Evolutionary conservation across 2,329 filamentous ascomycete genomes (phyloP), one percentile per base, ranked within the genome.

Genomic region (Penicillium griseofulvum): DNA sequence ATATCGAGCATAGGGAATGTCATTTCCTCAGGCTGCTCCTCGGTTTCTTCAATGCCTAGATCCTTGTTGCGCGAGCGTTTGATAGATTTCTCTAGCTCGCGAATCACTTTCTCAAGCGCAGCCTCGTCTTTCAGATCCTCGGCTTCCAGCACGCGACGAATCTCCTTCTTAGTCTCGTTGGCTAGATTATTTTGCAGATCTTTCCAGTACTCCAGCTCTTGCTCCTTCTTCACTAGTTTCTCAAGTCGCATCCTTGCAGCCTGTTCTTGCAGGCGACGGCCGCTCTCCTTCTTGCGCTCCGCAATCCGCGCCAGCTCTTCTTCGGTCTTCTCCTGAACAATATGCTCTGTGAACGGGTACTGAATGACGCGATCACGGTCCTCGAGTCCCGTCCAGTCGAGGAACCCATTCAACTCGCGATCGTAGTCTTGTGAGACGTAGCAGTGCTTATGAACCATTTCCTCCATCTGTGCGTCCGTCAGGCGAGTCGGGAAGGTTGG

Each of bases 181-280:
- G 81, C 82, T 10, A 97, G 79, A 60, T 85, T 85, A 33, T 79
- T 73, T 68, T 95, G 91, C 4, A 99, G 77, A 56, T 91, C 85
- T 69, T 91, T 91, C 79, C 92, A 97, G 74, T 96, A 97, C 64
- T 96, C 92, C 1, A 97, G 78, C 70, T 97, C 92, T 69, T 96
- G 87, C 75, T 99, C 94, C 74, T 99, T 99, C 68, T 90, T 89
- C 71, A 97, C 90, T 44, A 99, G 80, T 67, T 96, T 96, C 62
- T 99, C 94, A 0, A 99, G 78, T 8, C 94, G 87, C 91, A 97
- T 96, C 74, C 96, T 97, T 10, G 93, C 93, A 0, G 94, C 94
- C 74, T 99, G 94, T 67, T 97, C 91, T 72, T 99, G 94, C 26
- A 99, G 71, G 43, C 95, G 83, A 60, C 94, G 83, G 0, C 94